Percentiles rank a stretch among this genome's conserved stretches.
Conservation (phyloP, 208 protist genomes). For the Trypanosoma cruzi region DNA sequence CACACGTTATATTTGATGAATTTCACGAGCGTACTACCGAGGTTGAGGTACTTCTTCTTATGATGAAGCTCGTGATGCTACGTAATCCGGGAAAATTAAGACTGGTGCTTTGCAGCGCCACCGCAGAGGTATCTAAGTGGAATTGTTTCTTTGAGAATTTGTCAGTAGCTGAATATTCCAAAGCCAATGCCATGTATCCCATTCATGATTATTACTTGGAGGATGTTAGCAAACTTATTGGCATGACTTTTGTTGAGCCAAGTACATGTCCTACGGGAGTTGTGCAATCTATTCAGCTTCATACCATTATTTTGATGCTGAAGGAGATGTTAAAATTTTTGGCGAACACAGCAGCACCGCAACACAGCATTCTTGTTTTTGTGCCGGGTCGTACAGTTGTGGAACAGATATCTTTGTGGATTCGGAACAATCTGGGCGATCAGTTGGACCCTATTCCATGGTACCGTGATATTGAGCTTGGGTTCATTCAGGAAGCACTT, state of each 20-base stretch:
- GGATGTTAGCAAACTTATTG: constrained; percentile 65
- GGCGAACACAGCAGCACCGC: constrained; percentile 41
- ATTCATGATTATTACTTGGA: constrained; percentile 83
- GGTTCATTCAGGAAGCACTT: constrained; percentile 90
- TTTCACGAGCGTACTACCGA: constrained; percentile 96
- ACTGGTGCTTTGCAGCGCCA: constrained; percentile 91
- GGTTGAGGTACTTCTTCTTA: constrained; percentile 88
- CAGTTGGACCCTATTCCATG: constrained; percentile 82
- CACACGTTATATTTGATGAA: constrained; percentile 94
- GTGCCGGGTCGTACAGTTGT: constrained; percentile 87
- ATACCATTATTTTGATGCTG: constrained; percentile 62
- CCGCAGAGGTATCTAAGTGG: constrained; percentile 84
- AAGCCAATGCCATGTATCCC: constrained; percentile 62
- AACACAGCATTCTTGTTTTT: constrained; percentile 94
- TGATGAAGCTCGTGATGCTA: constrained; percentile 83
- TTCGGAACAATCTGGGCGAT: constrained; percentile 63
- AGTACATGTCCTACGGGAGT: constrained; percentile 33
- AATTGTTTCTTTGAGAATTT: constrained; percentile 74
- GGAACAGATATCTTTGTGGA: constrained; percentile 51
- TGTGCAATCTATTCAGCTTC: constrained; percentile 57
- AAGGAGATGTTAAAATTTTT: constrained; percentile 69
- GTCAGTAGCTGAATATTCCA: constrained; percentile 63
- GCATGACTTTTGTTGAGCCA: constrained; percentile 41
- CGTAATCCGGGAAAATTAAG: constrained; percentile 68
- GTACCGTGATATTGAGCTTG: constrained; percentile 84